Conservation (phyloP, 2,329 filamentous ascomycete species). For the Pestalotiopsis sp. region DNA sequence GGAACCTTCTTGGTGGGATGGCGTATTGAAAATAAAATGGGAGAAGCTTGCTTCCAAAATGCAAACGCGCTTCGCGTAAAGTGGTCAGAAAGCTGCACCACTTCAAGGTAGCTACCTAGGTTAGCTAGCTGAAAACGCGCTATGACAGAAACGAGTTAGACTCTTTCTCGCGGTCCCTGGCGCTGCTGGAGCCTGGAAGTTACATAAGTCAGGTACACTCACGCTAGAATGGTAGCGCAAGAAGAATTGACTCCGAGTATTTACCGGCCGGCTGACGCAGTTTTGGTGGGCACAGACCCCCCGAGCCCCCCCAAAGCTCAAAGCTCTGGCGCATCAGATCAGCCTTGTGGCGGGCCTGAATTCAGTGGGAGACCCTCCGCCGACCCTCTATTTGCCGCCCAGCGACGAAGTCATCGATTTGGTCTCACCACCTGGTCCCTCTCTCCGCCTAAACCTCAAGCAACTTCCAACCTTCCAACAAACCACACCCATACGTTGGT, state of each 20-base stretch:
- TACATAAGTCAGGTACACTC: neutral
- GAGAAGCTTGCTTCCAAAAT: neutral
- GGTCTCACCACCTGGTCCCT: neutral
- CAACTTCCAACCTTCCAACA: neutral
- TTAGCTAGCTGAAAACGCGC: conserved; percentile 1
- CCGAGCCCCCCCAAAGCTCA: neutral
- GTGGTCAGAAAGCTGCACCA: conserved; percentile 14
- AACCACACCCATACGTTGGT: neutral
- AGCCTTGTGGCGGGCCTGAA: neutral
- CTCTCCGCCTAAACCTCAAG: neutral
- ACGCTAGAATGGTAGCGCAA: no score
- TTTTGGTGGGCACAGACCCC: neutral
- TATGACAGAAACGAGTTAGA: neutral
- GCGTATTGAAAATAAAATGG: neutral
- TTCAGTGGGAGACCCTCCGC: conserved; percentile 1
- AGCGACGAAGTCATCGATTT: neutral
- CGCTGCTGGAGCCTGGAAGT: neutral
- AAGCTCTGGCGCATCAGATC: neutral
- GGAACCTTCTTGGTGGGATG: neutral
- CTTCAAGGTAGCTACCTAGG: neutral
- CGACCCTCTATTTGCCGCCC: conserved; percentile 6
- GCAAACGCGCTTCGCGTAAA: conserved; percentile 33
- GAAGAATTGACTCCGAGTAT: neutral
- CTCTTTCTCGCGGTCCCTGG: neutral
- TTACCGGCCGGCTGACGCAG: neutral